These are phyloP conservation scores for Catunica adiposa DNA, from an alignment of 2,329 filamentous ascomycete species.

Conservation along the genomic window DNA sequence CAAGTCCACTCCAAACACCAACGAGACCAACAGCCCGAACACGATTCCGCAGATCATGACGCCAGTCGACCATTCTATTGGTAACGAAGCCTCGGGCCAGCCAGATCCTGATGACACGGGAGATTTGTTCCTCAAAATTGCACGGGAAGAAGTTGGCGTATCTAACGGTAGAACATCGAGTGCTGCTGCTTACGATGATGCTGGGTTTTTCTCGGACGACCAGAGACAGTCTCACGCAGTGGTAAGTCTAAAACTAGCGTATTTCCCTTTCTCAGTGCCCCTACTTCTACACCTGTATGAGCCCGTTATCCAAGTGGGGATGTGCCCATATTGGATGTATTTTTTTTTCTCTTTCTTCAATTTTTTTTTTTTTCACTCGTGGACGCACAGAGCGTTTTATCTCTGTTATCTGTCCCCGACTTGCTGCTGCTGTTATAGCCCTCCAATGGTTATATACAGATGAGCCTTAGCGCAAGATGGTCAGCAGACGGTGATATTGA, in stretches of 20 bases:
- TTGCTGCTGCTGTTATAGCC: neutral
- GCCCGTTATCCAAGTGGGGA: neutral
- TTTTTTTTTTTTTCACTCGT: neutral
- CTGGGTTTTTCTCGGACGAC: constrained; percentile 13
- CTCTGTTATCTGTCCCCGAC: constrained; percentile 13
- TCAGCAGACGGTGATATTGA: neutral
- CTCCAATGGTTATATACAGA: too few relatives aligned
- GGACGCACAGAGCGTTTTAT: constrained; percentile 2
- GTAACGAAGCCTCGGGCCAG: constrained; percentile 15
- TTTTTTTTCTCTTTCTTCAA: neutral
- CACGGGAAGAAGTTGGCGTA: constrained; percentile 31
- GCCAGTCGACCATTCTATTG: neutral
- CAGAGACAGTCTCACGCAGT: constrained; percentile 1
- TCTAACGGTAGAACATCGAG: constrained; percentile 20
- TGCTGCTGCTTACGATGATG: constrained; percentile 22
- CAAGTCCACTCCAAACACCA: neutral
- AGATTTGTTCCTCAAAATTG: constrained; percentile 43
- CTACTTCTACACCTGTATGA: neutral
- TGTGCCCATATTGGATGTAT: neutral
- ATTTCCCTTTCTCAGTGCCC: neutral
- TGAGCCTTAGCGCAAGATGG: neutral
- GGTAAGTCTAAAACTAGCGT: constrained; percentile 28
- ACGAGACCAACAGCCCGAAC: constrained; percentile 15
- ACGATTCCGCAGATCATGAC: constrained; percentile 15
- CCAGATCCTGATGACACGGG: constrained; percentile 35